Conservation (phyloP, 108 stramenopile genomes). For the Skeletonema grethae region DNA sequence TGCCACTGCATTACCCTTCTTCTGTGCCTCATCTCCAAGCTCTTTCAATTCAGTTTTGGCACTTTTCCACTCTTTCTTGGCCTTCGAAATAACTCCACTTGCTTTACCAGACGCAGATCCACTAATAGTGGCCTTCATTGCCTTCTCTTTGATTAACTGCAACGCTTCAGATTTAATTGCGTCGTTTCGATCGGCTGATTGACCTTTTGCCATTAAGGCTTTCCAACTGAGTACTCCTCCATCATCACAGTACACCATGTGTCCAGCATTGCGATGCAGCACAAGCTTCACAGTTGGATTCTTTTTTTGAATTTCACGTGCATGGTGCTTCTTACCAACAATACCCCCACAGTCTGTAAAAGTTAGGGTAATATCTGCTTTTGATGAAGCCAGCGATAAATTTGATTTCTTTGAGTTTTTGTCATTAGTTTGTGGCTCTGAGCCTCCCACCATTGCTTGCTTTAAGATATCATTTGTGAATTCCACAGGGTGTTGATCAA, state of each 20-base stretch:
- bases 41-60: constrained; percentile 10
- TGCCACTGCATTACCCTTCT: constrained; percentile 10
- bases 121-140: constrained; percentile 2
- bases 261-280: constrained; percentile 31
- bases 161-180: constrained; percentile 27
- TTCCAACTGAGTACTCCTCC: constrained; percentile 32
- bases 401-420: constrained; percentile 3
- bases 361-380: constrained; percentile 36
- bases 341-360: constrained; percentile 31
- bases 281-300: constrained; percentile 31
- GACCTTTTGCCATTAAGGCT: constrained; percentile 24
- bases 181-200: constrained; percentile 24
- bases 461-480: constrained; percentile 25
- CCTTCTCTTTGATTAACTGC: constrained; percentile 27
- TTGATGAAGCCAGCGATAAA: constrained; percentile 20
- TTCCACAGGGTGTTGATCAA: constrained; percentile 40
- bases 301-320: constrained; percentile 34
- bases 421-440: constrained; percentile 3
- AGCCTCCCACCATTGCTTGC: neutral
- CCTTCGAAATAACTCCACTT: constrained; percentile 5
- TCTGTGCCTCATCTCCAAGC: constrained; percentile 11
- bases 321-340: constrained; percentile 22
- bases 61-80: constrained; percentile 8
- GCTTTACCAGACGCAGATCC: constrained; percentile 15
- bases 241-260: constrained; percentile 40